phyloP scores from a whole-genome alignment of 176 grass and related monocot genomes.

The Phragmites australis region DNA sequence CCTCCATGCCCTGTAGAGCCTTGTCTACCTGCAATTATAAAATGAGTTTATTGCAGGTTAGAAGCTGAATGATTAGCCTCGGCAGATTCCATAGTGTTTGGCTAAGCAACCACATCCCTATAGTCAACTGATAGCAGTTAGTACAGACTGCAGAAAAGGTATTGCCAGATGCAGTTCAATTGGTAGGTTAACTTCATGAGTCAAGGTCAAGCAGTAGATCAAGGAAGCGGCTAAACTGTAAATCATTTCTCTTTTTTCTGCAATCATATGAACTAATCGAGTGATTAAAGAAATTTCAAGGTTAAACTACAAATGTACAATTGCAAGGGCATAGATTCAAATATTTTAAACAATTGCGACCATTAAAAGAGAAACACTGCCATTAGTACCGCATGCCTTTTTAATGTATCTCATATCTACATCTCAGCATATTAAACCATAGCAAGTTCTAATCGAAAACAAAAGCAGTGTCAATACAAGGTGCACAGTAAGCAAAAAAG shows the following conservation, averaged over 20 bases:
- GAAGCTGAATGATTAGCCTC: slow-evolving; percentile 26
- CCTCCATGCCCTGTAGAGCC: slow-evolving; percentile 93
- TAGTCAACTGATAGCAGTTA: neutral
- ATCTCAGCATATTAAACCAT: neutral
- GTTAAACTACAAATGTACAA: slow-evolving; percentile 1
- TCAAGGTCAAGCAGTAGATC: neutral
- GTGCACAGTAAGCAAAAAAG: neutral
- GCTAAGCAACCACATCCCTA: neutral
- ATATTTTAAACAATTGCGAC: neutral
- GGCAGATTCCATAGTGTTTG: neutral
- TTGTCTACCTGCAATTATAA: slow-evolving; percentile 75
- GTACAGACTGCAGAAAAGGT: neutral
- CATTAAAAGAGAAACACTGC: neutral
- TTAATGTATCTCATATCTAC: neutral
- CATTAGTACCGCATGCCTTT: neutral
- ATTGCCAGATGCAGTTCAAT: neutral
- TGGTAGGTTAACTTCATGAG: neutral
- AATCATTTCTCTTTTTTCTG: neutral
- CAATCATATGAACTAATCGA: neutral
- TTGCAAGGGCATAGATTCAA: neutral
- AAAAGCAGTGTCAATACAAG: slow-evolving; percentile 17
- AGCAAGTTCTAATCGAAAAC: neutral
- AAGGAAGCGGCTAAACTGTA: neutral
- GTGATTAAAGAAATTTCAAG: neutral
- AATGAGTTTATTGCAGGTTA: neutral